Base-by-base conservation (phyloP, 352 stramenopile species). In the Thraustochytrium striatum region DNA sequence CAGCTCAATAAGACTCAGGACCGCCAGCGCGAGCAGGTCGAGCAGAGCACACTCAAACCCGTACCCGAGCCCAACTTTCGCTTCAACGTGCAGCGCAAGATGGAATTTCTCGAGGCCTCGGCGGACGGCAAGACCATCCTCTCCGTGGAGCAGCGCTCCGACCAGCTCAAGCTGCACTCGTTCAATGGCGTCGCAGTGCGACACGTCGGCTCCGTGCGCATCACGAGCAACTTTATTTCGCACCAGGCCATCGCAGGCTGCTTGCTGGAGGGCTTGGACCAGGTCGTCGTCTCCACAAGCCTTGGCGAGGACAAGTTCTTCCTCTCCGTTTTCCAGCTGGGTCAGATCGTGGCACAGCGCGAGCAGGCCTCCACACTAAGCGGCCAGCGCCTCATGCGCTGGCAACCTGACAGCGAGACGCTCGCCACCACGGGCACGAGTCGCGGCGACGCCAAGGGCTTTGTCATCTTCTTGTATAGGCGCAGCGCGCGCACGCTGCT, bases 151-250 rank as follows among this genome's bases (percentile, higher is more conserved):
- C 1, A 8, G 16, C 25, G 68, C 7, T 62, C 44, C 0, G 65
- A 75, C 36, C 65, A 75, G 65, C 65, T 75, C 0, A 72, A 38
- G 25, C 41, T 61, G 21, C 52, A 75, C 36, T 32, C 9, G 8
- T 32, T 75, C 5, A 16, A 55, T 1, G 28, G 65, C 36, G 16
- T 55, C 47, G 16, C 16, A 55, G 8, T 75, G 32, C 65, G 65
- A 19, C 65, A 30, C 5, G 0, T 35, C 32, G 9, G 41, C 16
- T 75, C 65, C 7, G 65, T 75, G 1, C 65, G 65, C 52, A 43
- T 75, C 5, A 75, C 65, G 21, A 75, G 65, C 36, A 75, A 75
- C 52, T 75, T 75, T 32, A 75, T 75, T 21, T 75, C 65, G 21
- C 65, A 75, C 52, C 5, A 9, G 1, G 65, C 52, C 32, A 38